A percentile compares a stretch with the other conserved stretches of the same genome.
Conservation (phyloP, 2,329 filamentous ascomycete genomes). For the Sclerotinia nivalis region DNA sequence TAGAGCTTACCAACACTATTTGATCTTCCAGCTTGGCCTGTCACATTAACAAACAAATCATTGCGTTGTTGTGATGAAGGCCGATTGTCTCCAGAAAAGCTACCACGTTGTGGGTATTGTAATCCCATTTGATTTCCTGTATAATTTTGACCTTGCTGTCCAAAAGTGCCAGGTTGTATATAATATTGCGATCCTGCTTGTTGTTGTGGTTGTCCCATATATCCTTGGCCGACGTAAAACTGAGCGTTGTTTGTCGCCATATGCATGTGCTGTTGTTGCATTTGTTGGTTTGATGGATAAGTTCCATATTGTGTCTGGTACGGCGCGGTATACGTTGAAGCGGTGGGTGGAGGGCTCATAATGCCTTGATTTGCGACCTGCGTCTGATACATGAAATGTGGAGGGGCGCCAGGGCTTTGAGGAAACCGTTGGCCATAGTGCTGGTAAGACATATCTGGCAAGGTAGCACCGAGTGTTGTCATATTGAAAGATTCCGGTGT, state of each 20-base stretch:
- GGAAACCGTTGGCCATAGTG: slow-evolving; percentile 34
- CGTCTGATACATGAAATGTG: slow-evolving; percentile 31
- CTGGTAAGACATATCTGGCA: slow-evolving; percentile 37
- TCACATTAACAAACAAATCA: slow-evolving; percentile 25
- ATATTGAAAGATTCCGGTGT: slow-evolving; percentile 36
- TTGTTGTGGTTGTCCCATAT: slow-evolving; percentile 32
- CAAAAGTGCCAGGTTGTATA: slow-evolving; percentile 35
- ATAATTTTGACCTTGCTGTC: slow-evolving; percentile 33
- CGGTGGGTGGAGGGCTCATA: slow-evolving; percentile 27
- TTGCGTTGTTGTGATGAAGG: slow-evolving; percentile 27
- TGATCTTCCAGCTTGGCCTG: slow-evolving; percentile 25
- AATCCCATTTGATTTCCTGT: slow-evolving; percentile 23
- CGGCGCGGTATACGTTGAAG: slow-evolving; percentile 34
- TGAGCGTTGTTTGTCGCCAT: slow-evolving; percentile 29
- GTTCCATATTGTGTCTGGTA: slow-evolving; percentile 37
- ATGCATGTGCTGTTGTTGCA: slow-evolving; percentile 28
- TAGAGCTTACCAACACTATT: slow-evolving; percentile 37
- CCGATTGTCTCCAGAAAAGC: slow-evolving; percentile 31
- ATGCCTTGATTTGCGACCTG: slow-evolving; percentile 30
- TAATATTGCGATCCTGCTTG: slow-evolving; percentile 33
- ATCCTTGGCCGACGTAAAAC: slow-evolving; percentile 35
- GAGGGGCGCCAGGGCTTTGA: slow-evolving; percentile 27
- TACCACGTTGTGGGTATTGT: slow-evolving; percentile 31
- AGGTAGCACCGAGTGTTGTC: slow-evolving; percentile 30
- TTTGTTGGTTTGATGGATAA: slow-evolving; percentile 31